These are phyloP conservation scores for Cymbidium sinense DNA, from an alignment of 106 monocot species.

Conservation along the genomic window DNA sequence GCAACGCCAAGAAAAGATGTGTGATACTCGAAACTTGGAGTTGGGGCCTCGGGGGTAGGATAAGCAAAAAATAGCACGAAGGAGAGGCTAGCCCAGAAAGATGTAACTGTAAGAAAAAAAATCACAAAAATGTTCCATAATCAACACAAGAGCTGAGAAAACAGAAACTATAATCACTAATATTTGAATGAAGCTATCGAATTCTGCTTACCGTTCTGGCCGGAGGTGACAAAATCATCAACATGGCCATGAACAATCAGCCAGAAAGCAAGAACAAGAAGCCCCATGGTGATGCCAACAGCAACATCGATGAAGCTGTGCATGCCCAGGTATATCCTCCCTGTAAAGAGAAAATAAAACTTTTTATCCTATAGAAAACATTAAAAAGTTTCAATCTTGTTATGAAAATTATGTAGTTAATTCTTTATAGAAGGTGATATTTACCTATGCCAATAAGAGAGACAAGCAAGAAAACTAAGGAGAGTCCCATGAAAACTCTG, in stretches of 20 bases:
- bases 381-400: background rate
- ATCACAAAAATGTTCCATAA: background rate
- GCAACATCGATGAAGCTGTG: constrained; percentile 86
- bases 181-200: background rate
- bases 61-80: constrained; percentile 73
- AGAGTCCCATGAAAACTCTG: constrained; percentile 21
- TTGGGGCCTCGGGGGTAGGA: constrained; percentile 81
- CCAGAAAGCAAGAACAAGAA: constrained; percentile 72
- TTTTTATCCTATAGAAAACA: background rate
- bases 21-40: constrained; percentile 90
- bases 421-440: background rate
- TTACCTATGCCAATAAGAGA: constrained; percentile 56
- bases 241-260: constrained; percentile 43
- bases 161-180: background rate
- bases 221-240: constrained; percentile 65
- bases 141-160: background rate
- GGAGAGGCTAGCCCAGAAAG: constrained; percentile 62
- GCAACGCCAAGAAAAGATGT: constrained; percentile 77
- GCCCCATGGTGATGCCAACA: constrained; percentile 64
- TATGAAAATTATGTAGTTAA: background rate
- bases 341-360: constrained; percentile 24
- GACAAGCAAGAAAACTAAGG: constrained; percentile 41
- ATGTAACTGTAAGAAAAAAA: constrained; percentile 44
- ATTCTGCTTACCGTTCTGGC: constrained; percentile 58
- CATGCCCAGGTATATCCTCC: constrained; percentile 93